Evolutionary conservation across 1,284 basidiomycete genomes (phyloP).

Genomic region (Coniferiporia weirii): DNA sequence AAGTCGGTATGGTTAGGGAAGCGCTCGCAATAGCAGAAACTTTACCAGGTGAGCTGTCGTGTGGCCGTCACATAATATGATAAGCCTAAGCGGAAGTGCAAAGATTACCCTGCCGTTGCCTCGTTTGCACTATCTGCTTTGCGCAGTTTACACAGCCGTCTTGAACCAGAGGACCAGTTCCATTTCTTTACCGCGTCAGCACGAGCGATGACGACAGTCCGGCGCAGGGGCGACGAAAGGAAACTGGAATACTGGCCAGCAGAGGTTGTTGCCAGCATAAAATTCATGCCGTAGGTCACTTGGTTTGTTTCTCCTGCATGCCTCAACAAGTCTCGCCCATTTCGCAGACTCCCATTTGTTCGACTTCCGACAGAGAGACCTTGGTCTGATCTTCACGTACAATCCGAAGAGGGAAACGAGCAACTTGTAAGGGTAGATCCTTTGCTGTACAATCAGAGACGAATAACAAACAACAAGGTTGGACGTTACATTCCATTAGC

Average conservation of each 20-base stretch:
- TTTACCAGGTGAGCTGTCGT: slow-evolving; percentile 64
- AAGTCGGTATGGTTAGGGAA: slow-evolving; percentile 87
- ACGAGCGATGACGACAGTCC: slow-evolving; percentile 65
- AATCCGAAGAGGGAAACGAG: slow-evolving; percentile 44
- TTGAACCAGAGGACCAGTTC: slow-evolving; percentile 69
- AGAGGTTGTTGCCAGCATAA: slow-evolving; percentile 73
- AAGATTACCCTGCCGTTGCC: slow-evolving; percentile 73
- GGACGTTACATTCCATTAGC: slow-evolving; percentile 19
- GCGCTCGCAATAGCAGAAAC: slow-evolving; percentile 87
- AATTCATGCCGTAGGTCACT: slow-evolving; percentile 61
- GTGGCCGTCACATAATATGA: background rate
- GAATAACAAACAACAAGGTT: slow-evolving; percentile 54
- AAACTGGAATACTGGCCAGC: slow-evolving; percentile 81
- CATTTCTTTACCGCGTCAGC: slow-evolving; percentile 70
- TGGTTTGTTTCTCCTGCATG: background rate
- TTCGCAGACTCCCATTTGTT: slow-evolving; percentile 59
- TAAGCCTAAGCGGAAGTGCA: slow-evolving; percentile 20
- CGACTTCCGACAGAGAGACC: slow-evolving; percentile 74
- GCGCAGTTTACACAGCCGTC: slow-evolving; percentile 58
- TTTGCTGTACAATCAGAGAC: slow-evolving; percentile 86
- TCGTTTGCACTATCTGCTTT: slow-evolving; percentile 77
- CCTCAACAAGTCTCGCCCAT: background rate
- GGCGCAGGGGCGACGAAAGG: slow-evolving; percentile 67
- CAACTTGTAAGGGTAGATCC: slow-evolving; percentile 49
- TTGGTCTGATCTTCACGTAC: slow-evolving; percentile 42